A percentile compares a stretch with the other conserved stretches of the same genome.
Evolutionary conservation across 2,329 filamentous ascomycete species (phyloP).

Genomic region (Penicillium sp.): DNA sequence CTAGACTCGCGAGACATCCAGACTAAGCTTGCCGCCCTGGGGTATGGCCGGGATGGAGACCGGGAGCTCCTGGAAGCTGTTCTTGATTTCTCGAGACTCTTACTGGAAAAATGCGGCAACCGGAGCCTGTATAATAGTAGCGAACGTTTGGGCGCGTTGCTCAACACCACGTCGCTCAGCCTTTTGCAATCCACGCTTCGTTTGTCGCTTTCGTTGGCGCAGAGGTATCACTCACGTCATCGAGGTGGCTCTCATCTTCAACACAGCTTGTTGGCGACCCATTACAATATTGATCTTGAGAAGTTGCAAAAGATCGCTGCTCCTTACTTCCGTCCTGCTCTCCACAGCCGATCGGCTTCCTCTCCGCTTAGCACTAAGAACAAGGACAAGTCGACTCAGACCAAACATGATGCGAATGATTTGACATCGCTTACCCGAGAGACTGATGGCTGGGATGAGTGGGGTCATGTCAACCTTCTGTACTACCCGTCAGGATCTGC

Average conservation of each 20-base stretch:
- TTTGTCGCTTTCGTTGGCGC: conserved; percentile 82
- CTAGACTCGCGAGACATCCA: conserved; percentile 59
- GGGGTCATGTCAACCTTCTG: conserved; percentile 77
- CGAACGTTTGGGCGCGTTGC: conserved; percentile 81
- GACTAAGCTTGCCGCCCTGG: conserved; percentile 61
- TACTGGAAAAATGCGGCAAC: conserved; percentile 95
- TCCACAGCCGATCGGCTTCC: conserved; percentile 54
- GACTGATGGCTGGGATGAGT: conserved; percentile 68
- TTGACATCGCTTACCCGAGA: conserved; percentile 74
- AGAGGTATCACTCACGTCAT: conserved; percentile 89
- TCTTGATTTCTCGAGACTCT: conserved; percentile 81
- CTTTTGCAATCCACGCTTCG: conserved; percentile 79
- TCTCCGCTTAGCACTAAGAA: conserved; percentile 67
- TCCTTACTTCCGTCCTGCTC: conserved; percentile 77
- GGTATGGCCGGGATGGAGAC: conserved; percentile 77
- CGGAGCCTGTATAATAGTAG: conserved; percentile 96
- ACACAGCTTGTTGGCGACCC: conserved; percentile 76
- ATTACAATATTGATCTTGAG: conserved; percentile 76
- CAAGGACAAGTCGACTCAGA: conserved; percentile 70
- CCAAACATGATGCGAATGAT: conserved; percentile 77
- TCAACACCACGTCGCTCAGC: conserved; percentile 83
- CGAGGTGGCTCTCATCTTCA: conserved; percentile 72
- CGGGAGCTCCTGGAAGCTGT: conserved; percentile 77
- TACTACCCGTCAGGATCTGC: conserved; percentile 67
- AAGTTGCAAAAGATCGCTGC: conserved; percentile 81